Evolutionary conservation across 1,284 basidiomycete genomes (phyloP).

Genomic region (Cutaneotrichosporon sp.): DNA sequence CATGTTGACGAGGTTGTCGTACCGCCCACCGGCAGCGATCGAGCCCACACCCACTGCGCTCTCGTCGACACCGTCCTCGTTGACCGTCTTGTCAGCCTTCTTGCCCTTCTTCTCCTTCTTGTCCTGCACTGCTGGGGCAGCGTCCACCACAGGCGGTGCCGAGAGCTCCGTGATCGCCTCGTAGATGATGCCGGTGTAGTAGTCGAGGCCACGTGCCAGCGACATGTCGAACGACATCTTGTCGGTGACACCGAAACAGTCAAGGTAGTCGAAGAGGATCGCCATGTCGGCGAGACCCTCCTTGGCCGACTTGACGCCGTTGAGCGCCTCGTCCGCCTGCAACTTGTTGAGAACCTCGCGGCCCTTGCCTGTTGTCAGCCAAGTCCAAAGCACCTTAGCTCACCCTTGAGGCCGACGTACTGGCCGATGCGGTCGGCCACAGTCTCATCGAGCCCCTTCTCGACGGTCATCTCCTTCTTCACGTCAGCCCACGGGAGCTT

Average conservation of each 20-base stretch:
- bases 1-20: slow-evolving; percentile 95
- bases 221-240: slow-evolving; percentile 95
- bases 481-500: slow-evolving; percentile 93
- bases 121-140: slow-evolving; percentile 55
- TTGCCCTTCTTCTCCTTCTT: slow-evolving; percentile 57
- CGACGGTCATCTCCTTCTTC: slow-evolving; percentile 91
- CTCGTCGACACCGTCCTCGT: slow-evolving; percentile 89
- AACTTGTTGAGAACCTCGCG: slow-evolving; percentile 74
- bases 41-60: slow-evolving; percentile 92
- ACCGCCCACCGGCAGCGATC: slow-evolving; percentile 94
- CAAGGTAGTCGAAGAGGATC: slow-evolving; percentile 78
- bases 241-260: slow-evolving; percentile 70
- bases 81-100: slow-evolving; percentile 48
- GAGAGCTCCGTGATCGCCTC: slow-evolving; percentile 92
- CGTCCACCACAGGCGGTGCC: slow-evolving; percentile 73
- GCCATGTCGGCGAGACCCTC: slow-evolving; percentile 89
- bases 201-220: slow-evolving; percentile 92
- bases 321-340: slow-evolving; percentile 66
- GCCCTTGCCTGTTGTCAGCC: slow-evolving; percentile 54
- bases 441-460: slow-evolving; percentile 83
- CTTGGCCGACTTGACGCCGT: slow-evolving; percentile 71
- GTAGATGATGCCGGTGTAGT: slow-evolving; percentile 99
- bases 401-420: slow-evolving; percentile 93
- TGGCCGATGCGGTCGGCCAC: slow-evolving; percentile 93
- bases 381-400: slow-evolving; percentile 16